Conservation (phyloP, 345 rosid genomes). For the Dimocarpus longan region DNA sequence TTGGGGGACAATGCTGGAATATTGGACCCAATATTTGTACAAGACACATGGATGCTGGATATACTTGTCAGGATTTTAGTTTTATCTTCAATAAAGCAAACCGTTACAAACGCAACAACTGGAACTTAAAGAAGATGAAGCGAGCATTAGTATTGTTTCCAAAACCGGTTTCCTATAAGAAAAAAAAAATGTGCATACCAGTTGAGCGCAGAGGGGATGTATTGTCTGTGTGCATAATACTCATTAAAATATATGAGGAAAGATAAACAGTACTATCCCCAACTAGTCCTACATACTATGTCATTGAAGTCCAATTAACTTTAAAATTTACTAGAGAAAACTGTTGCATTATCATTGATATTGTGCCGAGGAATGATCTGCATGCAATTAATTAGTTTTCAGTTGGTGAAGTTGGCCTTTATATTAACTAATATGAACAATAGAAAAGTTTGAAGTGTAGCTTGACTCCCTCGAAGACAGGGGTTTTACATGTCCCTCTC, state of each 20-base stretch:
- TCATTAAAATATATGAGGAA: too few species aligned
- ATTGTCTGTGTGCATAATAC: too few species aligned
- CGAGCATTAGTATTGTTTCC: not conserved
- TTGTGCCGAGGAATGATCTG: slow-evolving; percentile 16
- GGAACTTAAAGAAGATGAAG: not conserved
- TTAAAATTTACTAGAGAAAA: not conserved
- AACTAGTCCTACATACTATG: not conserved
- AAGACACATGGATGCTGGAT: not conserved
- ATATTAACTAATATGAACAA: not conserved
- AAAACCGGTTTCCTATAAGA: too few species aligned
- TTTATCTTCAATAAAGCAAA: not conserved
- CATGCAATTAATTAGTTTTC: not conserved
- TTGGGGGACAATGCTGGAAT: slow-evolving; percentile 6
- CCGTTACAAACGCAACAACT: not conserved
- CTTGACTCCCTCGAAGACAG: too few species aligned
- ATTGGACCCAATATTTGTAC: not conserved
- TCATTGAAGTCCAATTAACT: not conserved
- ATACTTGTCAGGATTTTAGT: not conserved
- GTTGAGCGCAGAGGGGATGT: too few species aligned
- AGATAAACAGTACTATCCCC: too few species aligned
- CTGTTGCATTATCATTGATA: not conserved
- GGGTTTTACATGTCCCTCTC: too few species aligned
- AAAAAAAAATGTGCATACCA: too few species aligned
- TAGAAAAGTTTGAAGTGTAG: not conserved
- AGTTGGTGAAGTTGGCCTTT: not conserved